These are phyloP conservation scores for Gillenia trifoliata DNA, from an alignment of 306 rosid species.

Conservation along the genomic window DNA sequence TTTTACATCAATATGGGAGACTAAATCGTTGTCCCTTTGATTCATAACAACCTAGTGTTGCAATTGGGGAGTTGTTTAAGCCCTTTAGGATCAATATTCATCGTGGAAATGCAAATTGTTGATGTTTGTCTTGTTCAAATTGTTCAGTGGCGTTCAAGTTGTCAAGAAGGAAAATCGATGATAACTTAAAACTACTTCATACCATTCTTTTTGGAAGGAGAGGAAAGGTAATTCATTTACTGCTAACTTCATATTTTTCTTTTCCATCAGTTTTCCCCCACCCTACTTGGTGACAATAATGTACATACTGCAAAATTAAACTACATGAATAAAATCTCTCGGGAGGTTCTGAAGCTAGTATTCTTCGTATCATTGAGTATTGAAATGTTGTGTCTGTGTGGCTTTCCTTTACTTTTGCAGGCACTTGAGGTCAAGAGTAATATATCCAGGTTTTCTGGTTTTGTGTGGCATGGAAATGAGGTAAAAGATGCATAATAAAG, in stretches of 20 bases:
- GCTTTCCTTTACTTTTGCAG: slow-evolving; percentile 43
- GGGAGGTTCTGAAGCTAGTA: not conserved
- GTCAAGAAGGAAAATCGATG: slow-evolving; percentile 83
- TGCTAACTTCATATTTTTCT: slow-evolving; percentile 9
- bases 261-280: slow-evolving; percentile 4
- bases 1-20: not conserved
- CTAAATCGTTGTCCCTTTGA: not conserved
- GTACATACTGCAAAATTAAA: not conserved
- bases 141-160: slow-evolving; percentile 72
- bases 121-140: not conserved
- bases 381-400: slow-evolving; percentile 10
- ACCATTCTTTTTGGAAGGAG: slow-evolving; percentile 91
- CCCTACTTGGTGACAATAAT: slow-evolving; percentile 6
- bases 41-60: not conserved
- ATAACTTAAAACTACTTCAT: slow-evolving; percentile 77
- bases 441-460: slow-evolving; percentile 93
- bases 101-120: not conserved
- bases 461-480: slow-evolving; percentile 90
- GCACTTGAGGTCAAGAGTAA: slow-evolving; percentile 81
- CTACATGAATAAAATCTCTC: not conserved
- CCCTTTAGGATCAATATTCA: not conserved
- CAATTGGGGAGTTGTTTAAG: not conserved
- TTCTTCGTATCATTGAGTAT: not conserved
- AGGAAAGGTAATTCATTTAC: slow-evolving; percentile 69
- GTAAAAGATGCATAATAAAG: slow-evolving; percentile 29